These are phyloP conservation scores for Apiotrichum siamense DNA, from an alignment of 1,284 basidiomycete species.

Conservation along the genomic window DNA sequence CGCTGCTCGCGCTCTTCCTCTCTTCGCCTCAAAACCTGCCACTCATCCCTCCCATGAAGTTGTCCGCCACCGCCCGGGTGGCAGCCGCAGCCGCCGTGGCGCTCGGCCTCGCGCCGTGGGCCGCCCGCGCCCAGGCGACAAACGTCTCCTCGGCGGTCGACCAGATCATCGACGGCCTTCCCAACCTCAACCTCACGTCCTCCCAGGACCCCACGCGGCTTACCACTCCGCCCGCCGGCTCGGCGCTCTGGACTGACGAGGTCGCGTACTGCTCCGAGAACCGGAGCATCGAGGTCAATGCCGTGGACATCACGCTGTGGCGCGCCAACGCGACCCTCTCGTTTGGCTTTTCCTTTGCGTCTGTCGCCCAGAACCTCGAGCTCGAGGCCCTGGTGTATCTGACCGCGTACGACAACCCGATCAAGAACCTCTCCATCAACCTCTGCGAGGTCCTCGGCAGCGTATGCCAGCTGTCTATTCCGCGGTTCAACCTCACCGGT, in stretches of 20 bases:
- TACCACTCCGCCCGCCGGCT: slow-evolving; percentile 5
- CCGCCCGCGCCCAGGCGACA: too few species aligned
- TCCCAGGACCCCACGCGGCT: not conserved
- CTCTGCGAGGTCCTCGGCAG: slow-evolving; percentile 68
- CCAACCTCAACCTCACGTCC: not conserved
- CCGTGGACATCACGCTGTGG: slow-evolving; percentile 58
- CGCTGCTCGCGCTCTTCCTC: too few species aligned
- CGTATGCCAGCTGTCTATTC: slow-evolving; percentile 67
- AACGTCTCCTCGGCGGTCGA: not conserved
- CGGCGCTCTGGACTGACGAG: slow-evolving; percentile 58
- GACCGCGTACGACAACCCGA: slow-evolving; percentile 72
- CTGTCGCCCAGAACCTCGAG: slow-evolving; percentile 59
- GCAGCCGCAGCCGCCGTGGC: not conserved
- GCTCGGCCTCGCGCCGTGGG: too few species aligned
- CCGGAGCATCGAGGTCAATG: slow-evolving; percentile 68
- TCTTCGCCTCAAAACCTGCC: too few species aligned
- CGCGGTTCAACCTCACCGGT: slow-evolving; percentile 77
- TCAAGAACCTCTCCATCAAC: slow-evolving; percentile 65
- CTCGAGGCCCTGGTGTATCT: slow-evolving; percentile 71
- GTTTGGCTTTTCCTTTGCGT: slow-evolving; percentile 38
- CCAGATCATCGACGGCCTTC: not conserved
- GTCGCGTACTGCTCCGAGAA: slow-evolving; percentile 82
- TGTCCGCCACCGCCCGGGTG: slow-evolving; percentile 12
- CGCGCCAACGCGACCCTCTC: slow-evolving; percentile 24
- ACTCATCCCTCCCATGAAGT: not conserved